Evolutionary conservation across 169 alveolate genomes (phyloP).

Genomic region (Plasmodium fragile): DNA sequence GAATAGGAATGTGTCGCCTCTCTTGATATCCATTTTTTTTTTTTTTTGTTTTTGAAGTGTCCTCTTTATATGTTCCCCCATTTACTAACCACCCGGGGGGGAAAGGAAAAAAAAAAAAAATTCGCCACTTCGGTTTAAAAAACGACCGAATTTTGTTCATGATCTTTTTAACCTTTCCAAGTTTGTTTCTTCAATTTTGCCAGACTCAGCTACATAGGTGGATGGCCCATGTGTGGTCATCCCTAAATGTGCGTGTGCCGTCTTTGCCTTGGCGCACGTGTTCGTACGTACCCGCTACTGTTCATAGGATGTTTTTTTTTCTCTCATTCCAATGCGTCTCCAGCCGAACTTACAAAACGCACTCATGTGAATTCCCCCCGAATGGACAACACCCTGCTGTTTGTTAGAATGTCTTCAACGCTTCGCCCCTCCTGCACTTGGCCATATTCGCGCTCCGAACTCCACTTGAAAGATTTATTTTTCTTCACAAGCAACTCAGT

Average conservation of each 20-base stretch:
- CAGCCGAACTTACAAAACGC: not conserved
- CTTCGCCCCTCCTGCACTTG: slow-evolving; percentile 1
- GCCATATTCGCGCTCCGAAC: not conserved
- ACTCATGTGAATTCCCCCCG: slow-evolving; percentile 38
- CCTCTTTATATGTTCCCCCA: not conserved
- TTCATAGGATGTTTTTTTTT: not conserved
- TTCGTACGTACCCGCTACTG: not conserved
- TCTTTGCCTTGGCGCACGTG: not conserved
- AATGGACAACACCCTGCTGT: slow-evolving; percentile 30
- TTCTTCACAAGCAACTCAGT: slow-evolving; percentile 60
- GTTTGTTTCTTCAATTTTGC: not conserved
- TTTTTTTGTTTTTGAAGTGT: not conserved
- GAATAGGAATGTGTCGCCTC: not conserved
- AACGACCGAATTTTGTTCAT: not conserved
- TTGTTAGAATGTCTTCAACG: slow-evolving; percentile 46
- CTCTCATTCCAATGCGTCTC: not conserved
- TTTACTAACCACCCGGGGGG: not conserved
- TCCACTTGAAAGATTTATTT: slow-evolving; percentile 64
- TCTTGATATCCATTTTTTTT: not conserved
- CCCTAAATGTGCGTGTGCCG: not conserved
- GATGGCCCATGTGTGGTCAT: not conserved
- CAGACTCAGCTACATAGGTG: not conserved
- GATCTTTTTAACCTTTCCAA: not conserved
- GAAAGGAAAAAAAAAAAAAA: not conserved
- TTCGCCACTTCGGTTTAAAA: not conserved